Percentiles rank a stretch among this genome's conserved stretches.
Evolutionary conservation across 176 grass and related monocot species (phyloP).

Genomic region (Carex scoparia): DNA sequence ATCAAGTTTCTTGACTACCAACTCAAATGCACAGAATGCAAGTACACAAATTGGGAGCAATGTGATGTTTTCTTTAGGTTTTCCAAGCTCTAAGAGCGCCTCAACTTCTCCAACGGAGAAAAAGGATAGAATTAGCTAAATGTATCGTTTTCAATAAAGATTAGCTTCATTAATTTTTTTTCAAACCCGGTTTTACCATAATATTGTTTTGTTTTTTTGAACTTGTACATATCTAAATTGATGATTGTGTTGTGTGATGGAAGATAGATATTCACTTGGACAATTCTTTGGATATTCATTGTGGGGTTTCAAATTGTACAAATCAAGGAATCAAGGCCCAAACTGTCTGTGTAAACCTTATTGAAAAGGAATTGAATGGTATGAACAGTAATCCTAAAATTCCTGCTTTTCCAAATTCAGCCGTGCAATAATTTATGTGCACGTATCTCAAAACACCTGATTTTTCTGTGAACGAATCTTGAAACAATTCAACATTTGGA

Average conservation of each 20-base stretch:
- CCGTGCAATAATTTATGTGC: too few relatives aligned
- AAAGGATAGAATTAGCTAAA: conserved; percentile 26
- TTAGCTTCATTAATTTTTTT: not conserved
- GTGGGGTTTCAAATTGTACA: not conserved
- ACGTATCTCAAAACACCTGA: too few relatives aligned
- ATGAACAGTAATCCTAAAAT: too few relatives aligned
- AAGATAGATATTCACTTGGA: not conserved
- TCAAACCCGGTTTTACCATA: not conserved
- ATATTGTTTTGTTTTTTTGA: conserved; percentile 20
- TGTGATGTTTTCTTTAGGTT: conserved; percentile 37
- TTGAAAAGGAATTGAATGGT: not conserved
- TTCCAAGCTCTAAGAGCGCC: conserved; percentile 38
- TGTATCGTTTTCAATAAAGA: not conserved
- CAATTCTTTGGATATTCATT: not conserved
- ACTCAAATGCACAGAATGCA: conserved; percentile 13
- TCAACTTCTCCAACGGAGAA: conserved; percentile 45
- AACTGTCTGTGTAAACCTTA: not conserved
- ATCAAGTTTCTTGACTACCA: conserved; percentile 22
- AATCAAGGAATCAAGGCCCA: not conserved
- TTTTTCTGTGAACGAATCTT: too few relatives aligned
- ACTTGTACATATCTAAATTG: conserved; percentile 13
- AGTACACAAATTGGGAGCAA: conserved; percentile 30
- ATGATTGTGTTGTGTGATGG: conserved; percentile 9
- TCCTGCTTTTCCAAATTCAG: too few relatives aligned
- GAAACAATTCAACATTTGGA: too few relatives aligned